A percentile compares a stretch with the other conserved stretches of the same genome.
These are phyloP conservation scores for Stagonosporopsis chrysanthemi DNA, from an alignment of 2,329 filamentous ascomycete genomes.

Conservation along the genomic window DNA sequence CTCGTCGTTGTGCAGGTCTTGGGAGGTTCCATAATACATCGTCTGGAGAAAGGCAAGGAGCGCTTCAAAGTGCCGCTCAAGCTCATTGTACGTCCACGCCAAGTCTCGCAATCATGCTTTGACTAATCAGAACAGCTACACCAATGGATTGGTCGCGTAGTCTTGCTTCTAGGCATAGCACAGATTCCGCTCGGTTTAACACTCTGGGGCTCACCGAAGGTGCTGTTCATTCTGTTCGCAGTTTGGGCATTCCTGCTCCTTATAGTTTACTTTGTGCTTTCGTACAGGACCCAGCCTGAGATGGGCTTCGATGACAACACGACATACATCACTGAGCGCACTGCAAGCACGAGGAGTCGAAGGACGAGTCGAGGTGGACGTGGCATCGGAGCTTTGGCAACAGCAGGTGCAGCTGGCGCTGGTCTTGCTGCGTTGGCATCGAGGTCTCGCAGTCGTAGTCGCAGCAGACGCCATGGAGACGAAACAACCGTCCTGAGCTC, in stretches of 20 bases:
- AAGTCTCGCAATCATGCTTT: no score
- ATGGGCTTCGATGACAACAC: slow-evolving; percentile 63
- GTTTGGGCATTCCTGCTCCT: slow-evolving; percentile 78
- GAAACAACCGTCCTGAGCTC: slow-evolving; percentile 46
- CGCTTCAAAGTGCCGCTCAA: slow-evolving; percentile 64
- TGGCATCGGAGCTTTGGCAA: slow-evolving; percentile 58
- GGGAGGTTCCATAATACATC: slow-evolving; percentile 70
- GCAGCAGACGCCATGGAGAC: slow-evolving; percentile 37
- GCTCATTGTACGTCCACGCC: slow-evolving; percentile 57
- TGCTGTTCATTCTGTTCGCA: slow-evolving; percentile 84
- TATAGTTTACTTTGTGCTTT: slow-evolving; percentile 79
- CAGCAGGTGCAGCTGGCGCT: slow-evolving; percentile 64
- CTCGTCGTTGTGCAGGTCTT: slow-evolving; percentile 75
- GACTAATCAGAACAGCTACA: slow-evolving; percentile 69
- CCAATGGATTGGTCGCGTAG: slow-evolving; percentile 82
- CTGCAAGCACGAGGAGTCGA: slow-evolving; percentile 52
- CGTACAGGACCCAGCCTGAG: slow-evolving; percentile 69
- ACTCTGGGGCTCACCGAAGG: slow-evolving; percentile 87
- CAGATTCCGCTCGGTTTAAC: slow-evolving; percentile 91
- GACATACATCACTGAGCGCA: slow-evolving; percentile 65
- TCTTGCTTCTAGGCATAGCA: slow-evolving; percentile 81
- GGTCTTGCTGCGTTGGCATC: slow-evolving; percentile 65
- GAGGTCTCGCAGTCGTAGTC: slow-evolving; percentile 52
- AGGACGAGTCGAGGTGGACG: slow-evolving; percentile 37
- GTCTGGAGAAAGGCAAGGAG: slow-evolving; percentile 60